Base-by-base conservation (phyloP, 2,329 filamentous ascomycete genomes). In the Zymoseptoria pseudotritici region DNA sequence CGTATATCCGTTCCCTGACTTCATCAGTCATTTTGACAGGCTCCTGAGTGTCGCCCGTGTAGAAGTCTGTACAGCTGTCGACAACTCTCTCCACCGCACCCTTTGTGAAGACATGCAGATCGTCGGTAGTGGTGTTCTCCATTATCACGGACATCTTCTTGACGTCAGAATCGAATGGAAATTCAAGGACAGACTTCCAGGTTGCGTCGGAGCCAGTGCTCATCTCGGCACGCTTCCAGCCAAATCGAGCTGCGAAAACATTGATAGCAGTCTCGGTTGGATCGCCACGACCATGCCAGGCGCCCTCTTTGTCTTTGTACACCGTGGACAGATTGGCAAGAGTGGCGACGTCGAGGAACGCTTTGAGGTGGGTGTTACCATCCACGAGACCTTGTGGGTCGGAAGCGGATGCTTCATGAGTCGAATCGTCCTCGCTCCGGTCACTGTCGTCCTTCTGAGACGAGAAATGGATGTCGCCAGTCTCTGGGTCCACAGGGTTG, bases 81-180 rank as follows among this genome's bases (percentile, higher is more conserved):
- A 90, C 76, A 29, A 90, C 80, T 46, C 86, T 80, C 69, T 90
- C 87, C 4, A 89, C 87, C 1, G 88, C 88, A 54, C 86, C 86
- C 69, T 87, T 87, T 59, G 83, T 85, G 66, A 85, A 85, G 54
- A 84, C 75, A 71, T 74, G 78, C 56, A 68, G 63, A 57, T 72
- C 65, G 24, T 71, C 63, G 26, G 59, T 69, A 69, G 86, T 86
- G 53, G 88, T 83, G 46, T 89, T 85, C 29, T 66, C 65, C 71
- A 87, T 88, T 57, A 89, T 84, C 42, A 89, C 86, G 0, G 86
- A 88, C 87, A 90, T 90, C 67, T 86, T 88, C 77, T 90, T 91
- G 63, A 90, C 82, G 60, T 83, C 83, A 0, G 86, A 89, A 68
- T 90, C 87, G 63, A 90, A 91, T 0, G 86, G 87, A 60, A 87